phyloP scores from a whole-genome alignment of 2,329 filamentous ascomycete species.

The Fusarium setosum region DNA sequence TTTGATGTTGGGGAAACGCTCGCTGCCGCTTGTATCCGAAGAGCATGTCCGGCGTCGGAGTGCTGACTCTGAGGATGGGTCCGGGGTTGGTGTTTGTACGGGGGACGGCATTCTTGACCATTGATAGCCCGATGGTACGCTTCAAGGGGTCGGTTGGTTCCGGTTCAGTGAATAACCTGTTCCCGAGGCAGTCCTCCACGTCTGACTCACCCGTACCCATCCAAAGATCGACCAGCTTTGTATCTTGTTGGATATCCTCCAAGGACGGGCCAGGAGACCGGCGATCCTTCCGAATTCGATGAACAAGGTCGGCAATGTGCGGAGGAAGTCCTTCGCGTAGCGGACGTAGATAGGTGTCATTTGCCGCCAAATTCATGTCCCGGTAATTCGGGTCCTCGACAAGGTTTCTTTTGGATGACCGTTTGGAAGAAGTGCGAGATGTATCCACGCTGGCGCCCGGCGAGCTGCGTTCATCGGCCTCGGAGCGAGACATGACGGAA shows the following conservation, averaged over 20 bases:
- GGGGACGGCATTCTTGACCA: slow-evolving; percentile 1
- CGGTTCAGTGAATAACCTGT: background rate
- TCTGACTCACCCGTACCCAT: background rate
- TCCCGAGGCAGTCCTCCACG: background rate
- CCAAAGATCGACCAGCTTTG: background rate
- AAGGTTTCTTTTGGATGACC: background rate
- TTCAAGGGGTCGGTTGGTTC: background rate
- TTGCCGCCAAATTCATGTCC: background rate
- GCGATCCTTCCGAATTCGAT: background rate
- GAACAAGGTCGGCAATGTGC: background rate
- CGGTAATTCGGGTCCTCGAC: background rate
- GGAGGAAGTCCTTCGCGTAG: background rate
- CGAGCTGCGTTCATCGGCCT: no score
- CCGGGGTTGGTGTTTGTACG: no score
- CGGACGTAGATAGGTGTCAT: background rate
- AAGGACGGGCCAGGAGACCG: slow-evolving; percentile 1
- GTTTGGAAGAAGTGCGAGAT: background rate
- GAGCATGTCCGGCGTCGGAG: slow-evolving; percentile 13
- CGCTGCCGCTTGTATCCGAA: slow-evolving; percentile 3
- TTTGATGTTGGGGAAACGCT: background rate
- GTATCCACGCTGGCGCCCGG: no score
- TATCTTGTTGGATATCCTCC: background rate
- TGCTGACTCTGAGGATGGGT: slow-evolving; percentile 4
- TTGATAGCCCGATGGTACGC: background rate
- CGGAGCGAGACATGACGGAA: background rate